These are phyloP conservation scores for Paramecium primaurelia DNA, from an alignment of 73 alveolate genomes.

Conservation along the genomic window DNA sequence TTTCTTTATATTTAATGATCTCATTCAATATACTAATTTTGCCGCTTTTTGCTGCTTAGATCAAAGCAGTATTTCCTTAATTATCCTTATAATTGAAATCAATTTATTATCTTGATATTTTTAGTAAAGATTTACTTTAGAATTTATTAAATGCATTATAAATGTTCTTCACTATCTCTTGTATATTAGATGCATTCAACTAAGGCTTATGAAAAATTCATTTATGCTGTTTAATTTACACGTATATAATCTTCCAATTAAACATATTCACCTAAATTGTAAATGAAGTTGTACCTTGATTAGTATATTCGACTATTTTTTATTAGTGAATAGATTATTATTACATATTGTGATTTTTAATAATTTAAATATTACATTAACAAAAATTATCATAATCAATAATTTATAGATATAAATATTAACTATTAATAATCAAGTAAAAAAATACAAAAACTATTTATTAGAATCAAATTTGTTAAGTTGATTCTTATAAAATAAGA, in stretches of 20 bases:
- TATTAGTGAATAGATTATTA: not conserved
- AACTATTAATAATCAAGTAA: too few relatives aligned
- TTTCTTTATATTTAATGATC: not conserved
- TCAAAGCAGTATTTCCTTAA: conserved; percentile 9
- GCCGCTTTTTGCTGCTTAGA: not conserved
- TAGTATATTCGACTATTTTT: not conserved
- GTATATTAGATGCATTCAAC: not conserved
- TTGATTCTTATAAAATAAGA: conserved; percentile 3
- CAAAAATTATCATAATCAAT: not conserved
- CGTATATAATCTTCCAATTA: not conserved
- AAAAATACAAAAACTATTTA: not conserved
- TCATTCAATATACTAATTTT: not conserved
- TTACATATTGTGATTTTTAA: not conserved
- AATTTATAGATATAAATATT: not conserved
- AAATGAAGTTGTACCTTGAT: not conserved
- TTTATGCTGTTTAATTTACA: not conserved
- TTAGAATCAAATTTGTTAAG: not conserved
- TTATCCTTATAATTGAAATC: not conserved
- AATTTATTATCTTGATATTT: not conserved
- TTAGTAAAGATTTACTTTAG: not conserved
- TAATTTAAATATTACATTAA: not conserved
- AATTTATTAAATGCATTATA: not conserved
- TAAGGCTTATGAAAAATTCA: conserved; percentile 1
- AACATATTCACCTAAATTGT: not conserved
- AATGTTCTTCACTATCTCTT: conserved; percentile 20